Conservation (phyloP, 495 filamentous ascomycete genomes). For the Lophium mytilinum region DNA sequence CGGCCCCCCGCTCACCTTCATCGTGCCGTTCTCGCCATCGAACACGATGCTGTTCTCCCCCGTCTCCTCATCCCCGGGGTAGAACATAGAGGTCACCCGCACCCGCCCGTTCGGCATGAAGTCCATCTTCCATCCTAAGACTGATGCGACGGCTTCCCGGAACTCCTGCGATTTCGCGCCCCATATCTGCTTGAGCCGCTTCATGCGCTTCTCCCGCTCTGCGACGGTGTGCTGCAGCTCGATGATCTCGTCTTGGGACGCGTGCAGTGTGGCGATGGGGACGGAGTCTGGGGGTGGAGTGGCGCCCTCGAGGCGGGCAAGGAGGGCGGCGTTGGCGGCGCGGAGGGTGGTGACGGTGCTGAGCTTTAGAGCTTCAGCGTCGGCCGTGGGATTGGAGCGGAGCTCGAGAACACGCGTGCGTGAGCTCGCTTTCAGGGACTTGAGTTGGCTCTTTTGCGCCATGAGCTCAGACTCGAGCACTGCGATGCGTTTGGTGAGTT, state of each 20-base stretch:
- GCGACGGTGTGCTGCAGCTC: conserved; percentile 66
- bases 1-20: conserved; percentile 92
- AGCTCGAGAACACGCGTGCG: conserved; percentile 81
- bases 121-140: conserved; percentile 86
- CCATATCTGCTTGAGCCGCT: conserved; percentile 85
- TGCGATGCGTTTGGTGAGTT: conserved; percentile 54
- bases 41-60: conserved; percentile 90
- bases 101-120: conserved; percentile 92
- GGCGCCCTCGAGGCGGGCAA: conserved; percentile 60
- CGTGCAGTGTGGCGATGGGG: conserved; percentile 69
- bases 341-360: conserved; percentile 66
- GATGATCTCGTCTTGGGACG: conserved; percentile 59
- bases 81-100: conserved; percentile 71
- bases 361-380: conserved; percentile 72
- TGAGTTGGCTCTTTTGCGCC: conserved; percentile 61
- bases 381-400: conserved; percentile 79
- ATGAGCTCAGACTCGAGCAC: conserved; percentile 67
- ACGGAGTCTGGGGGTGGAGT: conserved; percentile 42
- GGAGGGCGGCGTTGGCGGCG: conserved; percentile 75
- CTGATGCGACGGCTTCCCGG: conserved; percentile 78
- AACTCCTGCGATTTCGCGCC: conserved; percentile 81
- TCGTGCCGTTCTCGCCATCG: conserved; percentile 90
- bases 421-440: conserved; percentile 60
- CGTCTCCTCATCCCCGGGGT: conserved; percentile 48
- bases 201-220: conserved; percentile 74